Base-by-base conservation (phyloP, 139 green algal species). In the Tetraselmis striata region DNA sequence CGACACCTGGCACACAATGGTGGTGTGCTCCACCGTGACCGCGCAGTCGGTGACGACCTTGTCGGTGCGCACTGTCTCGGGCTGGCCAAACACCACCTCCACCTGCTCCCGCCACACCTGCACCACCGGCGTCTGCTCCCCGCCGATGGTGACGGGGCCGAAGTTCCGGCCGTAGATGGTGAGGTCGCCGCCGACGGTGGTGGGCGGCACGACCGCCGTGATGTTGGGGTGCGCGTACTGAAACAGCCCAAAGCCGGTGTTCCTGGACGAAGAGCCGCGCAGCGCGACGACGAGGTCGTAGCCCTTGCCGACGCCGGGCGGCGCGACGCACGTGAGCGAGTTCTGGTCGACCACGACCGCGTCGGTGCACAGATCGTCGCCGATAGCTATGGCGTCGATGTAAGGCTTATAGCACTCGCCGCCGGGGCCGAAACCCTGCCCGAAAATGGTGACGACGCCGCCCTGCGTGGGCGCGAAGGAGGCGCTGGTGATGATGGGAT, bases 1-100 rank as follows among this genome's bases (percentile, higher is more conserved):
- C 11, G 77, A 23, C 28, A 76, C 26, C 25, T 26, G 23, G 81
- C 81, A 84, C 22, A n/a, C 29, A 18, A 84, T 84, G 29, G 5
- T 81, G 29, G 81, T 81, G 81, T 84, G 81, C 24, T 77, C 81
- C 28, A 84, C 81, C 2, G 81, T 77, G 2, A 84, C 81, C 2
- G 30, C 77, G 25, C 23, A 27, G 28, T 77, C 58, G 2, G 81
- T 58, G 32, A 28, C 74, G 23, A 77, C 25, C 25, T 77, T 77
- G 5, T 77, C 26, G 26, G 23, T 77, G 74, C 25, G 74, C 22
- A 29, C 74, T 2, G 23, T 2, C 74, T 28, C 2, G 23, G 2
- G 23, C 74, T 77, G 74, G 23, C n/a, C 74, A 28, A 29, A 28
- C 26, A 28, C 2, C 2, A 77, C 25, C 74, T 77, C 26, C 74